A percentile compares a stretch with the other conserved stretches of the same genome.
These are phyloP conservation scores for Dothideomycetidae sp. DNA, from an alignment of 2,329 filamentous ascomycete genomes.

Conservation along the genomic window DNA sequence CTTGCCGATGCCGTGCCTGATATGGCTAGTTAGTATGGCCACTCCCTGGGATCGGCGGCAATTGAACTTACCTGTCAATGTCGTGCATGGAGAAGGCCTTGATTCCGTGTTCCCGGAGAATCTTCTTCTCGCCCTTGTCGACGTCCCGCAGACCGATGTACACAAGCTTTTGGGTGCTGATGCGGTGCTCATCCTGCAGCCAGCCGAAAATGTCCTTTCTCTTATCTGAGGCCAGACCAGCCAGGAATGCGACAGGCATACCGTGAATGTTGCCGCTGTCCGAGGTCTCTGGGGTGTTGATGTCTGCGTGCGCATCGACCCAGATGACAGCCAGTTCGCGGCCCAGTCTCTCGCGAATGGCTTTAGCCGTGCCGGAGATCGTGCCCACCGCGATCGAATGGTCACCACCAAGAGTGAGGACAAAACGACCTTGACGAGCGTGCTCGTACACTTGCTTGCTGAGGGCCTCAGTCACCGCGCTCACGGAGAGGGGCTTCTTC, in stretches of 20 bases:
- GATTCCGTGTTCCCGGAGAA: conserved; percentile 76
- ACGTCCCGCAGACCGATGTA: conserved; percentile 95
- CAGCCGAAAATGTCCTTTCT: conserved; percentile 76
- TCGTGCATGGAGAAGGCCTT: conserved; percentile 98
- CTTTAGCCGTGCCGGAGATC: conserved; percentile 73
- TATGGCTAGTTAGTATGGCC: conserved; percentile 8
- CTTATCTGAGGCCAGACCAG: conserved; percentile 66
- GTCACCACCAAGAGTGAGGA: conserved; percentile 87
- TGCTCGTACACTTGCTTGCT: conserved; percentile 77
- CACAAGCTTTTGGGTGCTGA: conserved; percentile 72
- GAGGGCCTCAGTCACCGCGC: conserved; percentile 67
- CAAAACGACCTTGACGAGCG: conserved; percentile 67
- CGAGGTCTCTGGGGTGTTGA: conserved; percentile 87
- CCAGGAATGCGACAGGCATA: conserved; percentile 90
- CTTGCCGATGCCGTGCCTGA: conserved; percentile 76
- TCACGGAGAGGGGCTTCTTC: conserved; percentile 84
- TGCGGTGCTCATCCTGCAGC: conserved; percentile 57
- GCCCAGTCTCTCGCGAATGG: conserved; percentile 65
- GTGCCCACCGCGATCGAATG: conserved; percentile 95
- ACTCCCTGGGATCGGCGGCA: not conserved
- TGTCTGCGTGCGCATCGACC: conserved; percentile 96
- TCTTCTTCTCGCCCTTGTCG: conserved; percentile 84
- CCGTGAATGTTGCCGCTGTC: conserved; percentile 91
- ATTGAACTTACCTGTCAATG: conserved; percentile 59
- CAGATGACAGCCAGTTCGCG: conserved; percentile 90